Base-by-base conservation (phyloP, 2,329 filamentous ascomycete species). In the Diaporthe amygdali region DNA sequence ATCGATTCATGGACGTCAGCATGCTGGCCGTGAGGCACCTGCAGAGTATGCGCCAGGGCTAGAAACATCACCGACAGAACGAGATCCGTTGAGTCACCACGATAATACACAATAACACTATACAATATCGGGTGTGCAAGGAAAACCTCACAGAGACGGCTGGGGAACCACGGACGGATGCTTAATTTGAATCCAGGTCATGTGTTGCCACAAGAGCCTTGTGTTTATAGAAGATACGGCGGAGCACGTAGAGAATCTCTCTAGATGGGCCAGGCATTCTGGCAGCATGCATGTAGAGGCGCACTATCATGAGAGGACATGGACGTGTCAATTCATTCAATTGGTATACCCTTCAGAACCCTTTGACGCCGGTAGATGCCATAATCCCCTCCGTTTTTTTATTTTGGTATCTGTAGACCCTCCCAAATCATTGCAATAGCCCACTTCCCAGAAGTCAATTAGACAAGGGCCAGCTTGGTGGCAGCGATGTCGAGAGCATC, bases 401-500 rank as follows among this genome's bases (percentile, higher is more conserved):
- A n/a, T 8, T 66, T 66, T 47, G 66, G 44, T 72, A 69, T 59
- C 52, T 52, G 66, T 20, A 59, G 66, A 64, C 54, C 72, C 37
- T 63, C 72, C 66, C 52, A 51, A 64, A 52, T 64, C 41, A 68
- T 64, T 27, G 59, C 47, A 34, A 46, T n/a, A 55, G 22, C 46
- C 51, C 63, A 80, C 82, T 81, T 81, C 82, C 82, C 81, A 82
- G 81, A 83, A 82, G 81, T 79, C 83, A 81, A 80, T 93, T 97
- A 98, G 84, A 98, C 96, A 82, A 99, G 96, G 79, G 93, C 93
- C 79, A 99, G 92, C 93, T 98, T 99, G 86, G 96, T 98, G 81
- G 96, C 97, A 76, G 96, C 97, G 86, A 99, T 98, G 88, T 99
- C 96, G 79, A 99, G 93, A 82, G 96, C 96, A 86, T 99, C 96